A percentile compares a stretch with the other conserved stretches of the same genome.
Conservation (phyloP, 2,329 filamentous ascomycete genomes). For the Sporothrix curviconia region DNA sequence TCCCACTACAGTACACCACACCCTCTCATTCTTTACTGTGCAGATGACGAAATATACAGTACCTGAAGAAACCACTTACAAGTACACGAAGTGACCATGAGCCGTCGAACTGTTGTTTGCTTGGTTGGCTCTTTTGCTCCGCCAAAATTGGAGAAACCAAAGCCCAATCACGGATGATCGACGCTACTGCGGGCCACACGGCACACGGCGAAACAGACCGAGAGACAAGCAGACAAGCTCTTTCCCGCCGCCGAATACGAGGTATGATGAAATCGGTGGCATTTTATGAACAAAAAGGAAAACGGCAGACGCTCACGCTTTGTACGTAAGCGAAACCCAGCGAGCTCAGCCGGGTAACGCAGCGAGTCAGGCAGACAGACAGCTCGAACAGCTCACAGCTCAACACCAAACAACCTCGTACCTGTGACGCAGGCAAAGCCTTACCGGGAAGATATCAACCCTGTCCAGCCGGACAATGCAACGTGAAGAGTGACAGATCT, state of each 20-base stretch:
- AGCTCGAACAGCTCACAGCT: no score
- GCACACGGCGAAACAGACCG: background rate
- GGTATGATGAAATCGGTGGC: background rate
- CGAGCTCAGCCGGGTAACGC: no score
- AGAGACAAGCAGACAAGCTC: background rate
- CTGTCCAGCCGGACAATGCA: background rate
- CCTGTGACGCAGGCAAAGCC: slow-evolving; percentile 8
- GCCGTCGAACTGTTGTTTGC: no score
- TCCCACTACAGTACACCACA: no score
- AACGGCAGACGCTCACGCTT: background rate
- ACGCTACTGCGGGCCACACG: background rate
- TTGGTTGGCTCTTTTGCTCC: no score
- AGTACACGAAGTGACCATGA: no score
- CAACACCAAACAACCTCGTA: no score
- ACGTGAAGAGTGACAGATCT: background rate
- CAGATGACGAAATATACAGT: no score
- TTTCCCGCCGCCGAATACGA: background rate
- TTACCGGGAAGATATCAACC: background rate
- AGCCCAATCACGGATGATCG: background rate
- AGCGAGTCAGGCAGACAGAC: no score
- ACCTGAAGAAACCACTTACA: no score
- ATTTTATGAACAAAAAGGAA: background rate
- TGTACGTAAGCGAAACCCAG: background rate
- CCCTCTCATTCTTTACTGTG: no score
- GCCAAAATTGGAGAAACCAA: background rate